Evolutionary conservation across 768 basidiomycete species (phyloP).

Genomic region (Pulveroboletus sp.): DNA sequence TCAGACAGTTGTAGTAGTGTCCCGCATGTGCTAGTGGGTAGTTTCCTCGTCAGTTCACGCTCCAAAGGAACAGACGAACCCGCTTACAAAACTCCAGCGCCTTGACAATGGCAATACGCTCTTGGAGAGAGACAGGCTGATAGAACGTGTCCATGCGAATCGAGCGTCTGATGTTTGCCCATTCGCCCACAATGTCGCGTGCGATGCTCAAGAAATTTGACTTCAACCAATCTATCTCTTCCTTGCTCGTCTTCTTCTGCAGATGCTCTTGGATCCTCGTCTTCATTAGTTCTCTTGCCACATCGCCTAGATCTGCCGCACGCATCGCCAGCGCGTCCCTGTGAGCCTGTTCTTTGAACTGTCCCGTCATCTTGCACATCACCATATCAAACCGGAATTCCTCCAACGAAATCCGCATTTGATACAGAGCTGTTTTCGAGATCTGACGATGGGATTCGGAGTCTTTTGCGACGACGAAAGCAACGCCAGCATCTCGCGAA

Average conservation of each 20-base stretch:
- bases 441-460: slow-evolving; percentile 53
- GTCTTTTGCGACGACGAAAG: slow-evolving; percentile 41
- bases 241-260: slow-evolving; percentile 22
- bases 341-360: slow-evolving; percentile 11
- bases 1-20: slow-evolving; percentile 49
- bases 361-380: slow-evolving; percentile 24
- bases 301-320: slow-evolving; percentile 11
- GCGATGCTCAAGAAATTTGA: slow-evolving; percentile 39
- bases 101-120: slow-evolving; percentile 46
- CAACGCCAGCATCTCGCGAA: slow-evolving; percentile 41
- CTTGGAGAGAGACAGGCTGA: slow-evolving; percentile 47
- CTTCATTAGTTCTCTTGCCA: slow-evolving; percentile 1
- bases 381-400: slow-evolving; percentile 45
- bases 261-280: slow-evolving; percentile 5
- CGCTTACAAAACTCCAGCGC: slow-evolving; percentile 46
- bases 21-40: slow-evolving; percentile 33
- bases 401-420: slow-evolving; percentile 45
- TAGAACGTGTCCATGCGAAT: slow-evolving; percentile 46
- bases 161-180: slow-evolving; percentile 38
- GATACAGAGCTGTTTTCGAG: slow-evolving; percentile 39
- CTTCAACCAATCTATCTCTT: slow-evolving; percentile 37
- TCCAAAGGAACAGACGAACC: background rate
- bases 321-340: slow-evolving; percentile 21
- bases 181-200: slow-evolving; percentile 40
- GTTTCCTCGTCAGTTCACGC: background rate